Base-by-base conservation (phyloP, 441 rosid genomes). In the Capsella rubella region DNA sequence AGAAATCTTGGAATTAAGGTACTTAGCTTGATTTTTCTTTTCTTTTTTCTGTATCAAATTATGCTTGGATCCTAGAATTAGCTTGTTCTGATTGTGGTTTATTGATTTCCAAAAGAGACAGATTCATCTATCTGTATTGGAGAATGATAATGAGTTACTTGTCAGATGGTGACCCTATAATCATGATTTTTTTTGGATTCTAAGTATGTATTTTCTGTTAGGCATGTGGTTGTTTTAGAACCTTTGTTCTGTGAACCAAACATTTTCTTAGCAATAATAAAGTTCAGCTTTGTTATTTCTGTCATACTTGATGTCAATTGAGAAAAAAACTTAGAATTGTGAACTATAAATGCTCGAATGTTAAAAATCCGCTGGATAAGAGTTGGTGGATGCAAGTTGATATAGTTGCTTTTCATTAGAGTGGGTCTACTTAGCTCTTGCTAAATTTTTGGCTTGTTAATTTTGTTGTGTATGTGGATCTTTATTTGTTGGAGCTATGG, bases 1-100 rank as follows among this genome's bases (percentile, higher is more conserved):
- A 89, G 97, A 73, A 96, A 93, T 85, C 84, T 96, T 8, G 99
- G 98, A 60, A 93, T 91, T 71, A 96, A 91, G 98, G 99, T 93
- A 84, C 10, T 3, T 58, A 45, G 14, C 28, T 45, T 1, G 4
- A 10, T 21, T 37, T 16, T 16, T 16, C 18, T 0, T 16, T 12
- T 6, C 39, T 21, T 32, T 14, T 13, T 32, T 5, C 49, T 42
- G 4, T 46, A 31, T 56, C 25, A 47, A 56, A 12, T 40, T 21
- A 50, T 56, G 35, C 50, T 64, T 70, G 28, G 54, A 55, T 12
- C 54, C 18, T 16, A 6, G 12, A 42, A 27, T 51, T 10, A 18
- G 18, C 18, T 75, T 54, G 29, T 62, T 34, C 47, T 31, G 27
- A n/a, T n/a, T n/a, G n/a, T n/a, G n/a, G n/a, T n/a, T n/a, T n/a